Percentiles rank a stretch among this genome's conserved stretches.
Evolutionary conservation across 345 rosid genomes (phyloP).

Genomic region (Microthlaspi erraticum): DNA sequence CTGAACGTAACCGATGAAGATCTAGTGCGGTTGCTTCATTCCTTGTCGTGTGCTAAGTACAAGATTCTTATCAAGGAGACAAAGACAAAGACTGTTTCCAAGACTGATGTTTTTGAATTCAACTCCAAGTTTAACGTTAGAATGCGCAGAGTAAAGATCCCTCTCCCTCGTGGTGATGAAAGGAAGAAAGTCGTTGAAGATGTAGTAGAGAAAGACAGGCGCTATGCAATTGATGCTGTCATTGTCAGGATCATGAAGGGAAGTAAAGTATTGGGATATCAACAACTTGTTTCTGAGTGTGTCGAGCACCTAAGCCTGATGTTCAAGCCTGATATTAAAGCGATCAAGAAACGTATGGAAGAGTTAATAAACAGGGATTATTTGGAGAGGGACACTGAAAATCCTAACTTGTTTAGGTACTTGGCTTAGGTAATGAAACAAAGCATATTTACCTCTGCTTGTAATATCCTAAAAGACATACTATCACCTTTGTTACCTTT

Average conservation of each 20-base stretch:
- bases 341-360: constrained; percentile 89
- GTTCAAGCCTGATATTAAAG: constrained; percentile 97
- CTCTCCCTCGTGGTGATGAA: constrained; percentile 89
- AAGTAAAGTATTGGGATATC: constrained; percentile 75
- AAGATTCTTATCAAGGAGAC: constrained; percentile 76
- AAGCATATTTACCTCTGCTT: no score
- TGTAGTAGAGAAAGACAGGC: constrained; percentile 84
- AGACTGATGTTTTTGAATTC: constrained; percentile 65
- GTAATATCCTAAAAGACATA: no score
- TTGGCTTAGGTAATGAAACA: constrained; percentile 52
- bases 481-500: no score
- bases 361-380: constrained; percentile 83
- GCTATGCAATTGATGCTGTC: constrained; percentile 89
- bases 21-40: constrained; percentile 82
- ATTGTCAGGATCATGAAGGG: constrained; percentile 96
- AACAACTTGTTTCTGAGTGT: no score
- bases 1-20: constrained; percentile 81
- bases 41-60: constrained; percentile 78
- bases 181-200: constrained; percentile 89
- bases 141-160: constrained; percentile 93
- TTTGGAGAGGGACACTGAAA: constrained; percentile 86
- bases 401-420: constrained; percentile 68
- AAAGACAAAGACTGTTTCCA: constrained; percentile 56
- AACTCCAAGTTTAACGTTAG: constrained; percentile 78
- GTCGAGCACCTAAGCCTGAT: constrained; percentile 84